Conservation (phyloP, 768 basidiomycete genomes). For the Megacollybia marginata region DNA sequence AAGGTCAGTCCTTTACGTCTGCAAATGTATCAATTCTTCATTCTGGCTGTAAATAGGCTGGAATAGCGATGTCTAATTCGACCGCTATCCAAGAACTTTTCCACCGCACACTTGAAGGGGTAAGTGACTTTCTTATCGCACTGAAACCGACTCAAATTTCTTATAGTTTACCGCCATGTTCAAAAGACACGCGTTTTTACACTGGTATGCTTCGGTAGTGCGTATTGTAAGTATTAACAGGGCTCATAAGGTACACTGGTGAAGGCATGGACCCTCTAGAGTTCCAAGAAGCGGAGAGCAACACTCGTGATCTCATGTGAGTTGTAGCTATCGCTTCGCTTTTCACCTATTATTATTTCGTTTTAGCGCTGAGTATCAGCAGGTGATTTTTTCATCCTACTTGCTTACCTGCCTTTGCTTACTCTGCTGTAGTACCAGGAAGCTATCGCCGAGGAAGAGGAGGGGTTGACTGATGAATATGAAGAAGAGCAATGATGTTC, state of each 20-base stretch:
- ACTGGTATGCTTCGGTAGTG: constrained; percentile 43
- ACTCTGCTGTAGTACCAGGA: constrained; percentile 46
- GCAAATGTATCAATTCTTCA: neutral
- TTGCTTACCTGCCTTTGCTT: neutral
- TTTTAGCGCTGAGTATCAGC: constrained; percentile 83
- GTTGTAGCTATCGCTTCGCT: constrained; percentile 18
- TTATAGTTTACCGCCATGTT: constrained; percentile 72
- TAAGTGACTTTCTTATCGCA: constrained; percentile 16
- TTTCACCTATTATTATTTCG: constrained; percentile 3
- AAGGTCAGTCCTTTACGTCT: constrained; percentile 34
- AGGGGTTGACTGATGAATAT: constrained; percentile 26
- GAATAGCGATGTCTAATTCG: constrained; percentile 67
- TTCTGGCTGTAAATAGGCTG: constrained; percentile 38
- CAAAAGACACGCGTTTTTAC: constrained; percentile 78
- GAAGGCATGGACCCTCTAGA: constrained; percentile 90
- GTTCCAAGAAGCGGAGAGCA: constrained; percentile 85
- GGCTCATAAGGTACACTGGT: constrained; percentile 53
- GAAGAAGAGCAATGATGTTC: constrained; percentile 4
- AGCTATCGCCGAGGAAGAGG: constrained; percentile 38
- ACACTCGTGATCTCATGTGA: constrained; percentile 73
- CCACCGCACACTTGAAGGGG: constrained; percentile 60
- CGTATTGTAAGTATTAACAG: neutral
- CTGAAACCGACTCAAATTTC: neutral
- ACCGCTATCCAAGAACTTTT: constrained; percentile 85
- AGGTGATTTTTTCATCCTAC: constrained; percentile 32